Percentiles rank a stretch among this genome's conserved stretches.
Conservation (phyloP, 2,329 filamentous ascomycete species). For the Nothopassalora personata region DNA sequence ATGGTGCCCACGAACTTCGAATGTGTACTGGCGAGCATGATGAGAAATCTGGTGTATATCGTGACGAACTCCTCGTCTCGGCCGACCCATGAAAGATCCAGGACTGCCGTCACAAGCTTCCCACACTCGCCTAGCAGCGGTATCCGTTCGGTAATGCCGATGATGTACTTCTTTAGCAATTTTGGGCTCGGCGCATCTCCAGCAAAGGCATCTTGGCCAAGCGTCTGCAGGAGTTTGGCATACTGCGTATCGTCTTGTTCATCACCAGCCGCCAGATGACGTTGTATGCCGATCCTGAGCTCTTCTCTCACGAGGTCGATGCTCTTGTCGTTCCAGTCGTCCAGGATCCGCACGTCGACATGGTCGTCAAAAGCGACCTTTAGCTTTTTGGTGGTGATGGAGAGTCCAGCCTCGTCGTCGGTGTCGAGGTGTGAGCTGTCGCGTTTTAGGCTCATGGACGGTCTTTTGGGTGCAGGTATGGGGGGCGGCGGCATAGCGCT, state of each 20-base stretch:
- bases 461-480: slow-evolving; percentile 27
- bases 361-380: slow-evolving; percentile 47
- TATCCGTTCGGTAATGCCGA: slow-evolving; percentile 54
- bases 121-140: slow-evolving; percentile 52
- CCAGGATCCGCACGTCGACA: slow-evolving; percentile 43
- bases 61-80: slow-evolving; percentile 56
- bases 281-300: slow-evolving; percentile 48
- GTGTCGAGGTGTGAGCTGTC: slow-evolving; percentile 33
- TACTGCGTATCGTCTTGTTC: slow-evolving; percentile 52
- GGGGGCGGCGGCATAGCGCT: slow-evolving; percentile 32
- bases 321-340: slow-evolving; percentile 48
- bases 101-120: slow-evolving; percentile 53
- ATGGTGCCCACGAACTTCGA: slow-evolving; percentile 70
- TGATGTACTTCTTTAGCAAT: slow-evolving; percentile 53
- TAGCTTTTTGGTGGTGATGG: slow-evolving; percentile 39
- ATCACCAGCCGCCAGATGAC: slow-evolving; percentile 34
- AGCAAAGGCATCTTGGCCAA: slow-evolving; percentile 25
- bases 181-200: slow-evolving; percentile 47
- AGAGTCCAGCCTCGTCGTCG: slow-evolving; percentile 32
- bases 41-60: slow-evolving; percentile 53
- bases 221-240: slow-evolving; percentile 42
- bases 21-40: slow-evolving; percentile 71
- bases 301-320: slow-evolving; percentile 56
- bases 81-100: slow-evolving; percentile 57
- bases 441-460: slow-evolving; percentile 33